A percentile compares a stretch with the other conserved stretches of the same genome.
phyloP scores from a whole-genome alignment of 495 filamentous ascomycete species.

The Lophiostoma macrostomum region DNA sequence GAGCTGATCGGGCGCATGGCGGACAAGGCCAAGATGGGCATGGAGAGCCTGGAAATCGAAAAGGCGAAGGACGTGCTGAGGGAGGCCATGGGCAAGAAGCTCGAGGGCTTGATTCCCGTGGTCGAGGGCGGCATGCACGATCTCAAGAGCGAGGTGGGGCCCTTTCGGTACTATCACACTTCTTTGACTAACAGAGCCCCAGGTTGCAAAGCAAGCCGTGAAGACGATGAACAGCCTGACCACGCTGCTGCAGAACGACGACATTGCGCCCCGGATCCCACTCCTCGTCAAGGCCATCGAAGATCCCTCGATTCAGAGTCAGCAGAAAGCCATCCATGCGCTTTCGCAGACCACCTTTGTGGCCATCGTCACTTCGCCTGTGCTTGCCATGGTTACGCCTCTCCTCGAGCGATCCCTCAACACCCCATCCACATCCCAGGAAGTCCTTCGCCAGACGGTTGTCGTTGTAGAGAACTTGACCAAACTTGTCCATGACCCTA shows the following conservation, averaged over 20 bases:
- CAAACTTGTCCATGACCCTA: constrained; percentile 95
- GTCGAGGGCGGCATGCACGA: constrained; percentile 96
- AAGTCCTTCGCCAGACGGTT: constrained; percentile 91
- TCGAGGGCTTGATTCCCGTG: constrained; percentile 86
- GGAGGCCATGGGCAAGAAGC: constrained; percentile 85
- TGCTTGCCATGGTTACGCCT: constrained; percentile 93
- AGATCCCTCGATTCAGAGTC: constrained; percentile 80
- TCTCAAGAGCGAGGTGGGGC: constrained; percentile 78
- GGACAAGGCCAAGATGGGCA: constrained; percentile 81
- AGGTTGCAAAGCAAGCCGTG: constrained; percentile 74
- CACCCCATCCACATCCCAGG: constrained; percentile 83
- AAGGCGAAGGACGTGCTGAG: constrained; percentile 80
- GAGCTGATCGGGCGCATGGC: constrained; percentile 85
- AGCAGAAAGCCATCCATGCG: constrained; percentile 94
- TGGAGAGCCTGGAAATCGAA: constrained; percentile 74
- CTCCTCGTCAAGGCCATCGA: constrained; percentile 94
- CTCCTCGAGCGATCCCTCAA: constrained; percentile 91
- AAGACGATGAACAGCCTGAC: constrained; percentile 90
- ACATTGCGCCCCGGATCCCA: constrained; percentile 89
- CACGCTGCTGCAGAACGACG: constrained; percentile 91
- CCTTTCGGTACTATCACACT: neutral
- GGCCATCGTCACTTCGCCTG: constrained; percentile 93
- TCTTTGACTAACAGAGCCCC: neutral
- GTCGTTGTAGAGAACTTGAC: constrained; percentile 99
- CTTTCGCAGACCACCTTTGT: constrained; percentile 99